These are phyloP conservation scores for Apiotrichum akiyoshidainum DNA, from an alignment of 1,284 basidiomycete species.

Conservation along the genomic window DNA sequence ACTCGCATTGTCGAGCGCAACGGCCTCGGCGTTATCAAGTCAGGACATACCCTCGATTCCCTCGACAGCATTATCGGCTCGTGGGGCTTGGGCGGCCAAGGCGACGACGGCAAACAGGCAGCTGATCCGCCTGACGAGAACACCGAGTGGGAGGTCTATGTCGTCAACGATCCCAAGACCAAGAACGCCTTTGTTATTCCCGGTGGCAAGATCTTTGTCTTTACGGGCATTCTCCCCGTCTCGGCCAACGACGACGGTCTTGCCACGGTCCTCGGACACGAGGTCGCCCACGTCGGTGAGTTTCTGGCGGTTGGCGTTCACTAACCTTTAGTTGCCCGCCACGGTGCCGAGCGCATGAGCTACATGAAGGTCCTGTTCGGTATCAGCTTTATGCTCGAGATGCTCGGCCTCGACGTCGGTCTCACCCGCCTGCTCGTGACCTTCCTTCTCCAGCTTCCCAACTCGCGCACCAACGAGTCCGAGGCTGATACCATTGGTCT, in stretches of 20 bases:
- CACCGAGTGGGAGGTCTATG: conserved; percentile 60
- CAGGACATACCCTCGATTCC: conserved; percentile 36
- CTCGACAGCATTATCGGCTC: conserved; percentile 34
- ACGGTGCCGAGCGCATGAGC: conserved; percentile 51
- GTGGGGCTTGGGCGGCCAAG: conserved; percentile 32
- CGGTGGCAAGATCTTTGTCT: conserved; percentile 76
- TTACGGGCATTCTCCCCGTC: conserved; percentile 81
- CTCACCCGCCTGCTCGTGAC: conserved; percentile 54
- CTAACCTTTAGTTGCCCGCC: conserved; percentile 9
- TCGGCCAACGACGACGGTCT: conserved; percentile 75
- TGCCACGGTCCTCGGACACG: conserved; percentile 82
- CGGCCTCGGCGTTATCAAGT: conserved; percentile 63
- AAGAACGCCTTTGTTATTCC: conserved; percentile 79
- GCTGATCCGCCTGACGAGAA: conserved; percentile 17
- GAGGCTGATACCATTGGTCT: conserved; percentile 82
- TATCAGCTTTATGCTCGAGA: conserved; percentile 57
- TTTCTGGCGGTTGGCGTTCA: conserved; percentile 54
- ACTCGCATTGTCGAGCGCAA: conserved; percentile 69
- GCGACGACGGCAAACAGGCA: conserved; percentile 13
- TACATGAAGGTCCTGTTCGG: conserved; percentile 58
- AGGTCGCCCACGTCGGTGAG: conserved; percentile 79
- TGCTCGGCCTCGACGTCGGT: conserved; percentile 62
- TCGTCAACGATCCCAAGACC: conserved; percentile 69
- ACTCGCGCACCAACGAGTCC: conserved; percentile 73
- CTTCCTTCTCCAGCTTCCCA: conserved; percentile 70